These are phyloP conservation scores for Aureobasidium sp. DNA, from an alignment of 2,329 filamentous ascomycete genomes.

Conservation along the genomic window DNA sequence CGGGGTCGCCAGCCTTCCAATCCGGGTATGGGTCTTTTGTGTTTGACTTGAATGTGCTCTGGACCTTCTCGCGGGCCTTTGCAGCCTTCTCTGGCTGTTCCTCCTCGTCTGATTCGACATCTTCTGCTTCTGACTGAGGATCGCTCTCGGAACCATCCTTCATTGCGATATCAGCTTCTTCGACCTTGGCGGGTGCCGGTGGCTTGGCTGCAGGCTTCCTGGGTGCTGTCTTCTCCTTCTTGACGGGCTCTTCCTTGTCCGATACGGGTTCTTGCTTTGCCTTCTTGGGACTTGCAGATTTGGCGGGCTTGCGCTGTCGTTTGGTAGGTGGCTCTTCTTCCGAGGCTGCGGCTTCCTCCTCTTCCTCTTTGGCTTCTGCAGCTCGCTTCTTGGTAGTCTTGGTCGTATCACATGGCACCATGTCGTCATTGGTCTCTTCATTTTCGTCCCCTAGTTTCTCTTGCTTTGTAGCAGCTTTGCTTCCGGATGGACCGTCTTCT, in stretches of 20 bases:
- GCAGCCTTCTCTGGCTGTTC: slow-evolving; percentile 65
- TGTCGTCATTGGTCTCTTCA: slow-evolving; percentile 19
- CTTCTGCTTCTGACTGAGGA: slow-evolving; percentile 28
- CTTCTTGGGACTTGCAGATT: slow-evolving; percentile 18
- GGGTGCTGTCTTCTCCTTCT: background rate
- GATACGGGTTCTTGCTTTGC: slow-evolving; percentile 20
- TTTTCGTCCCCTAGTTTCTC: slow-evolving; percentile 25
- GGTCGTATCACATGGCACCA: slow-evolving; percentile 19
- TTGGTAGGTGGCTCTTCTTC: slow-evolving; percentile 31
- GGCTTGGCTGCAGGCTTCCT: slow-evolving; percentile 4
- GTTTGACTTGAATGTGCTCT: slow-evolving; percentile 63
- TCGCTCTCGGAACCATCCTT: slow-evolving; percentile 19
- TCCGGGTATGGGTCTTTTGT: slow-evolving; percentile 83
- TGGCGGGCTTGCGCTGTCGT: slow-evolving; percentile 26
- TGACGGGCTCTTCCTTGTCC: slow-evolving; percentile 28
- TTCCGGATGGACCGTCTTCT: slow-evolving; percentile 18
- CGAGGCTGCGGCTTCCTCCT: slow-evolving; percentile 11
- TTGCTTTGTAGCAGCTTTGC: slow-evolving; percentile 20
- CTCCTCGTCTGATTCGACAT: slow-evolving; percentile 42
- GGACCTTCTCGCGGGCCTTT: slow-evolving; percentile 73
- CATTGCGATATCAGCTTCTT: slow-evolving; percentile 19
- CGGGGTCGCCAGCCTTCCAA: slow-evolving; percentile 81
- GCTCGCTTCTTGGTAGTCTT: slow-evolving; percentile 23
- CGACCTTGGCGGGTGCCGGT: slow-evolving; percentile 15
- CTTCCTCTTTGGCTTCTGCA: slow-evolving; percentile 21